Evolutionary conservation across 2,329 filamentous ascomycete species (phyloP), one percentile per base, ranked within the genome.

Genomic region (Penicillium sp.): DNA sequence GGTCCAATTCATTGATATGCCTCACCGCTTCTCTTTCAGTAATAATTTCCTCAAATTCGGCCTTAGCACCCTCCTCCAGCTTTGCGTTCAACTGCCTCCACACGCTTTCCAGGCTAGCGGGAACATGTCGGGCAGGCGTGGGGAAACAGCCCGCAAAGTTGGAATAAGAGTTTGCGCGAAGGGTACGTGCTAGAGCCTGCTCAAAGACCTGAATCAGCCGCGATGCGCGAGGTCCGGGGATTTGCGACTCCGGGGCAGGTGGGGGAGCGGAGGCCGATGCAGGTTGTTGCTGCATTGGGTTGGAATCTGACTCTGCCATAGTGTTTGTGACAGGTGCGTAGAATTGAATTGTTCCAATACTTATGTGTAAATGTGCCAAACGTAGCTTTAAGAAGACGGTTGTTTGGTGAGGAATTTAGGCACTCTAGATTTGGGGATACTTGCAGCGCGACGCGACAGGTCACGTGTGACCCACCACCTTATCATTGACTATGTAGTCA

Each of bases 111-210:
- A 88, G 67, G 43, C 80, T 80, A 26, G 80, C 81, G 1, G 84
- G 81, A 11, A 83, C 83, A 64, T 86, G 77, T 64, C 78, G 75
- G 19, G 85, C 83, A 1, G 85, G 81, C 0, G 86, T 88, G 0
- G 86, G 85, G 62, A 88, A 88, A 65, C 86, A 88, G 25, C 83
- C 76, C 0, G 83, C 79, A 69, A 88, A 88, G 64, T 87, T 87
- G 49, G 77, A 75, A 68, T 86, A 83, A 10, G 80, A 84, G 70
- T 84, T 86, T 51, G 84, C 84, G 60, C 83, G 81, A n/a, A 88
- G 70, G 1, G 85, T 84, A 59, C 85, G 82, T 11, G 80, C 77
- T 23, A 87, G 78, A 16, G 86, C 85, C 58, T 85, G 79, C 53
- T 78, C 75, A 75, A 86, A 88, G 62, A 88, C 79, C 62, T 85